Evolutionary conservation across 768 basidiomycete genomes (phyloP).

Genomic region (Russula emetica): DNA sequence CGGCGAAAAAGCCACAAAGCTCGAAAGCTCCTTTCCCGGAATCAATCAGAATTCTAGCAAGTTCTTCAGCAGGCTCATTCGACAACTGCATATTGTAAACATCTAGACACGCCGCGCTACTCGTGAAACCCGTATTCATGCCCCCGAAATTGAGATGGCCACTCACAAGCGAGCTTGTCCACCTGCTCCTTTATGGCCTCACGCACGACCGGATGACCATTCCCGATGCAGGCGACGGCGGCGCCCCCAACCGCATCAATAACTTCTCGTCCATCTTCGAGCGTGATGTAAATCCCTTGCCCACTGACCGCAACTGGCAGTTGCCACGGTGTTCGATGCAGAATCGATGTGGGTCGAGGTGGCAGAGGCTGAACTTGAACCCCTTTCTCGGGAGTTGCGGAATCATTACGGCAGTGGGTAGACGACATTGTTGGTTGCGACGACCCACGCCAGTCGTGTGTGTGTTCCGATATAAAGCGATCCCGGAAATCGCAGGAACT

Average conservation of each 20-base stretch:
- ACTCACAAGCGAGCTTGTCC: conserved; percentile 71
- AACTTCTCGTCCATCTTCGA: conserved; percentile 63
- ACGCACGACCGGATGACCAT: conserved; percentile 64
- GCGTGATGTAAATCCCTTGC: conserved; percentile 65
- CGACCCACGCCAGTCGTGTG: no score
- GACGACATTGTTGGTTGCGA: conserved; percentile 3
- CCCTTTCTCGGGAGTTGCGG: not conserved
- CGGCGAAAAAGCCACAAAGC: conserved; percentile 65
- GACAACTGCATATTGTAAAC: conserved; percentile 85
- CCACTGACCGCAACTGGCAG: conserved; percentile 65
- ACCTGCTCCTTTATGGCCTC: conserved; percentile 76
- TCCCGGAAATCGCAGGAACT: not conserved
- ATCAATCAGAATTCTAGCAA: conserved; percentile 64
- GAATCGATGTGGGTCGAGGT: conserved; percentile 28
- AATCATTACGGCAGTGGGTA: not conserved
- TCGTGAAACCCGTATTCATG: not conserved
- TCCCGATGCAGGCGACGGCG: conserved; percentile 76
- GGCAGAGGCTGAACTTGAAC: not conserved
- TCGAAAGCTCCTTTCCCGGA: conserved; percentile 71
- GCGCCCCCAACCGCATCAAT: conserved; percentile 85
- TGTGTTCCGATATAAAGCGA: not conserved
- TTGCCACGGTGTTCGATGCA: conserved; percentile 60
- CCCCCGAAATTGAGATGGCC: not conserved
- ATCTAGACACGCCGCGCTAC: conserved; percentile 42
- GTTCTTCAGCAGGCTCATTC: conserved; percentile 73